These are phyloP conservation scores for Globisporangium nodosum DNA, from an alignment of 352 stramenopile genomes.

Conservation along the genomic window DNA sequence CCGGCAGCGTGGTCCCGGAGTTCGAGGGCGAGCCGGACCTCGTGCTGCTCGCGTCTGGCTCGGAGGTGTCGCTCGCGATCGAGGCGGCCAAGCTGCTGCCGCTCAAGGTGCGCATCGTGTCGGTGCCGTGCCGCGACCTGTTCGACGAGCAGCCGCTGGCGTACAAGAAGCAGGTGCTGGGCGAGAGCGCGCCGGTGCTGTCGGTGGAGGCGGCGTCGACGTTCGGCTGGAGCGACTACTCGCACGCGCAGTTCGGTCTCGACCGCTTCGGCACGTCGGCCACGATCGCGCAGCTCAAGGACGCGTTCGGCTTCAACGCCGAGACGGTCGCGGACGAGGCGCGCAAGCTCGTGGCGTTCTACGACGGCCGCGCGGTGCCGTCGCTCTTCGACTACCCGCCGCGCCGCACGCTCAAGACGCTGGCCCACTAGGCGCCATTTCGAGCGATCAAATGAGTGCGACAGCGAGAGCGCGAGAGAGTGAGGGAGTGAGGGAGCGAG, in stretches of 20 bases:
- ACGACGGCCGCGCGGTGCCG: slow-evolving; percentile 61
- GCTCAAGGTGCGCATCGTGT: slow-evolving; percentile 92
- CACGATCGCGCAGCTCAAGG: slow-evolving; percentile 87
- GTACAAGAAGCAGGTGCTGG: slow-evolving; percentile 96
- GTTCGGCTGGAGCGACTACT: slow-evolving; percentile 95
- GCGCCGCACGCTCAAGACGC: slow-evolving; percentile 52
- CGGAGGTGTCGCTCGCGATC: slow-evolving; percentile 94
- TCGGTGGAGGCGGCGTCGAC: slow-evolving; percentile 93
- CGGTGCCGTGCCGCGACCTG: slow-evolving; percentile 96
- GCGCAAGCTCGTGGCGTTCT: slow-evolving; percentile 92
- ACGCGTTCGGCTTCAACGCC: slow-evolving; percentile 95
- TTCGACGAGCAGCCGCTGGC: slow-evolving; percentile 95
- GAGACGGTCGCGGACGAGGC: slow-evolving; percentile 92
- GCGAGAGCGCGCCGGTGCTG: slow-evolving; percentile 92
- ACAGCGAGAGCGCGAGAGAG: background rate
- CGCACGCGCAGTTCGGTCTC: slow-evolving; percentile 91
- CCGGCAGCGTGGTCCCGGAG: slow-evolving; percentile 66
- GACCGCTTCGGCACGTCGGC: slow-evolving; percentile 87
- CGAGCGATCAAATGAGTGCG: background rate
- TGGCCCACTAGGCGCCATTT: slow-evolving; percentile 38
- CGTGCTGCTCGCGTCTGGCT: slow-evolving; percentile 93
- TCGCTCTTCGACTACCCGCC: slow-evolving; percentile 74
- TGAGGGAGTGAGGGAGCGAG: background rate
- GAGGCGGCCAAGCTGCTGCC: slow-evolving; percentile 91
- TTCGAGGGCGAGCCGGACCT: slow-evolving; percentile 81